Conservation (phyloP, 192 early-diverging fungal species). For the Dissophora ornata region DNA sequence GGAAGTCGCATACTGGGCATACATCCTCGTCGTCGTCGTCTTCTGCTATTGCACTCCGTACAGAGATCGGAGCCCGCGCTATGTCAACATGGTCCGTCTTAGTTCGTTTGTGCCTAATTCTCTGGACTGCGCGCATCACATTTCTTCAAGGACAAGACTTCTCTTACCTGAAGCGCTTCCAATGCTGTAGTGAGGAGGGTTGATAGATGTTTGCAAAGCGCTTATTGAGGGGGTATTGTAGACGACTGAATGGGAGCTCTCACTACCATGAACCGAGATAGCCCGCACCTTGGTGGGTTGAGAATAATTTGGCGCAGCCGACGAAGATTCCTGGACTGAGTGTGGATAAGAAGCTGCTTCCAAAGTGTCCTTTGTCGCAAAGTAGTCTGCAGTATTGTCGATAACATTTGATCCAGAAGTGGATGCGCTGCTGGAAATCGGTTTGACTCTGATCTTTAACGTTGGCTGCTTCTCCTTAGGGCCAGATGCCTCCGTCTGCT, state of each 20-base stretch:
- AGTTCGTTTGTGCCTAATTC: too few species aligned
- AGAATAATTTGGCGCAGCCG: neutral
- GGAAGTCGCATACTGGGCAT: conserved; percentile 65
- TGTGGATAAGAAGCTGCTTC: neutral
- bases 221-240: neutral
- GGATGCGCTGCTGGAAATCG: neutral
- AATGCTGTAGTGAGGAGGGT: neutral
- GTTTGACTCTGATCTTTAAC: conserved; percentile 9
- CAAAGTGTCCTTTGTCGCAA: too few species aligned
- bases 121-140: too few species aligned
- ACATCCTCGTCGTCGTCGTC: conserved; percentile 65
- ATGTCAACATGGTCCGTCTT: too few species aligned
- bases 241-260: neutral
- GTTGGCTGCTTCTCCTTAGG: neutral
- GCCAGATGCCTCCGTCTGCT: conserved; percentile 8
- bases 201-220: neutral
- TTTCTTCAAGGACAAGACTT: too few species aligned
- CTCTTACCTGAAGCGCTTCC: neutral
- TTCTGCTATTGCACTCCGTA: conserved; percentile 10
- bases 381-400: too few species aligned
- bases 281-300: neutral
- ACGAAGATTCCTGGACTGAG: neutral
- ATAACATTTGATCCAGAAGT: too few species aligned
- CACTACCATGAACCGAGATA: neutral
- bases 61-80: conserved; percentile 1